Percentiles rank a stretch among this genome's conserved stretches.
Evolutionary conservation across 495 filamentous ascomycete species (phyloP).

Genomic region (Xylaria intraflava): DNA sequence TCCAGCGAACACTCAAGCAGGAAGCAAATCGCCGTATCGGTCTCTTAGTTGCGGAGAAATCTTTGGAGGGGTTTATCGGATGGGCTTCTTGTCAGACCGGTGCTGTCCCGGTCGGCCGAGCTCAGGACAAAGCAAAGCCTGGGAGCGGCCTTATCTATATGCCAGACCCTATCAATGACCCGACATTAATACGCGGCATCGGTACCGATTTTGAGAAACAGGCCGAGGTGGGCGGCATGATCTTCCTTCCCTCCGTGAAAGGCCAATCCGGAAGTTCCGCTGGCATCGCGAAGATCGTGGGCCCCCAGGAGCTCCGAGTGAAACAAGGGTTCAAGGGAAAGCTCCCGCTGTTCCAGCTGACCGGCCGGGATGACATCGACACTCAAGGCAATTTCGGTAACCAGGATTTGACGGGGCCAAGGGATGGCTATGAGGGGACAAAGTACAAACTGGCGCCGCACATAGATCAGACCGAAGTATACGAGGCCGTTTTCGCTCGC

Average conservation of each 20-base stretch:
- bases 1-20: conserved; percentile 79
- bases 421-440: conserved; percentile 63
- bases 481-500: conserved; percentile 81
- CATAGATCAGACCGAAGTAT: conserved; percentile 89
- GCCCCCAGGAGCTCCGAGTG: conserved; percentile 72
- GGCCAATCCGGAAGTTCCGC: conserved; percentile 65
- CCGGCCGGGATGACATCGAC: conserved; percentile 63
- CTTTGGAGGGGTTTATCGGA: conserved; percentile 85
- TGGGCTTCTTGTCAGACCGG: conserved; percentile 71
- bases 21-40: conserved; percentile 84
- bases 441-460: conserved; percentile 86
- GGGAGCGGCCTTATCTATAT: conserved; percentile 79
- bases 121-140: conserved; percentile 79
- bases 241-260: conserved; percentile 80
- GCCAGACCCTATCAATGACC: conserved; percentile 79
- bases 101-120: conserved; percentile 79
- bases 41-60: conserved; percentile 91
- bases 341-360: conserved; percentile 67
- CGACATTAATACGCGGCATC: conserved; percentile 74
- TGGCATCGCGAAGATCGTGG: conserved; percentile 71
- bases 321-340: conserved; percentile 79
- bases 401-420: conserved; percentile 45
- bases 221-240: conserved; percentile 69
- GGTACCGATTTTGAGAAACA: conserved; percentile 78
- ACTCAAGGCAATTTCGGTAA: conserved; percentile 46